Conservation (phyloP, 1,284 basidiomycete species). For the Schizophyllum commune region DNA sequence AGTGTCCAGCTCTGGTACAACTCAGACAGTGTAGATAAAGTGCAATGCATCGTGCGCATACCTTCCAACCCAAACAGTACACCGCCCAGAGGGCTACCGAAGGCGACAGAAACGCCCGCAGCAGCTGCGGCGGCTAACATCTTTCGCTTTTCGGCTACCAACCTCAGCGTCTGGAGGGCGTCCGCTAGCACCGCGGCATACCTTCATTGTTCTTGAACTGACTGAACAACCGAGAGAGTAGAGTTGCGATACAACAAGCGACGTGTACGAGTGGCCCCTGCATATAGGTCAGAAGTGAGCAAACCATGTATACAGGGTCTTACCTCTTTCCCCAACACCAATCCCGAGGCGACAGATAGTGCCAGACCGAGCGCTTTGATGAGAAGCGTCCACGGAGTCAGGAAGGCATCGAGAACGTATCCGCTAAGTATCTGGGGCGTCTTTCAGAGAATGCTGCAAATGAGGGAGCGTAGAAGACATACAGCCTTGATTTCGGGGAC, state of each 20-base stretch:
- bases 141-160: slow-evolving; percentile 57
- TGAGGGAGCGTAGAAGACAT: slow-evolving; percentile 15
- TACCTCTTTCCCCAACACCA: slow-evolving; percentile 71
- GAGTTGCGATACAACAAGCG: slow-evolving; percentile 58
- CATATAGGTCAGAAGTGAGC: neutral
- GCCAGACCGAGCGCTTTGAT: slow-evolving; percentile 75
- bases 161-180: neutral
- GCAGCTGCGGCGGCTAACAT: slow-evolving; percentile 62
- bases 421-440: slow-evolving; percentile 55
- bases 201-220: slow-evolving; percentile 58
- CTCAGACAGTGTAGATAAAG: neutral
- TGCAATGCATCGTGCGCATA: slow-evolving; percentile 10
- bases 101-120: slow-evolving; percentile 69
- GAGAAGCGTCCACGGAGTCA: slow-evolving; percentile 66
- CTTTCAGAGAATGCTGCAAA: neutral
- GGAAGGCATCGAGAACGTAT: slow-evolving; percentile 63
- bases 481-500: slow-evolving; percentile 77
- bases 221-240: slow-evolving; percentile 47
- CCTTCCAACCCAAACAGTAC: slow-evolving; percentile 67
- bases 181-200: slow-evolving; percentile 14
- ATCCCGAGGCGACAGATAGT: slow-evolving; percentile 69
- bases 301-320: slow-evolving; percentile 1
- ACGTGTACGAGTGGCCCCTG: slow-evolving; percentile 69
- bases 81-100: slow-evolving; percentile 70
- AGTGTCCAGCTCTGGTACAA: slow-evolving; percentile 49